Evolutionary conservation across 1,284 basidiomycete species (phyloP), one percentile per base, ranked within the genome.

Genomic region (Trichosporon asahii): DNA sequence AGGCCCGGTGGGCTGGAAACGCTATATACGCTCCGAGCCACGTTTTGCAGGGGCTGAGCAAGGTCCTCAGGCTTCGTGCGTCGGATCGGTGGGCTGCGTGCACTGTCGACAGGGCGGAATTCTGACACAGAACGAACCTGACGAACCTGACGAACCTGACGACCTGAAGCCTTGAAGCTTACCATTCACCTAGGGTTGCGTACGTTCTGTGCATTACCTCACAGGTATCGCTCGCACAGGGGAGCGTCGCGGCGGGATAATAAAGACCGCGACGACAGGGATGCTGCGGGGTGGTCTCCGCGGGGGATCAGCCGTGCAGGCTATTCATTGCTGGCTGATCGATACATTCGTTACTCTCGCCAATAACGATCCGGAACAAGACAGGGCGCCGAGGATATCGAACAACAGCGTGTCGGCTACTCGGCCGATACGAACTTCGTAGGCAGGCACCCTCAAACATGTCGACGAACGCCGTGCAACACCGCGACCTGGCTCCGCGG

Each of bases 21-120:
- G n/a, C 49, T 53, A 53, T 53, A 53, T 53, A 25, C 49, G 49
- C 49, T 53, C 49, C 49, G 49, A 53, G 49, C 49, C 49, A 53
- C 49, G 49, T 53, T 53, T 53, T 25, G n/a, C n/a, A n/a, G n/a
- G n/a, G n/a, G n/a, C n/a, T n/a, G n/a, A n/a, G n/a, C 21, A 1
- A 6, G 21, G 1, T 53, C 23, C 21, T 53, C 46, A 23, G 46
- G 46, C 9, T 23, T 53, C 5, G 3, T 21, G 40, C 31, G 31
- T 33, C 9, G 31, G 3, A 33, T n/a, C 37, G 7, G 7, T 40
- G 7, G 37, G 37, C 37, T 14, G 44, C n/a, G n/a, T n/a, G n/a
- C n/a, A 2, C 8, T 46, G 31, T n/a, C 44, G 44, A 40, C 37
- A 40, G 44, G 49, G 49, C 49, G 49, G 4, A 53, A 25, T 49